Evolutionary conservation across 2,329 filamentous ascomycete species (phyloP), one percentile per base, ranked within the genome.

Genomic region (Botrytis pseudocinerea): DNA sequence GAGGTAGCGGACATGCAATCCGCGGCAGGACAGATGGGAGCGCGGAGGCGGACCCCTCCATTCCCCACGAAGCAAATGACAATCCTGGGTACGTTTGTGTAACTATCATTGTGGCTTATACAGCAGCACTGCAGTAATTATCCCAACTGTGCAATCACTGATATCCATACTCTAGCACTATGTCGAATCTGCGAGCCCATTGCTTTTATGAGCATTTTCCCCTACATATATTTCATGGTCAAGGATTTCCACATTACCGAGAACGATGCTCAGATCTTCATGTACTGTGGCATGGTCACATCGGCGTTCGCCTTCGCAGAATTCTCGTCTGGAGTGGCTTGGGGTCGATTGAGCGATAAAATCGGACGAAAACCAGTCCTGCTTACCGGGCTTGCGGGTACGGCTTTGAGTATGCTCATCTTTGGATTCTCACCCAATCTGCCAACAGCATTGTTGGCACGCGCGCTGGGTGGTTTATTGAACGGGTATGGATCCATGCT

Each of bases 171-270:
- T 40, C 35, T 57, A 97, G 95, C 94, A 63, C 87, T 97, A 80
- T 97, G 95, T 84, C 92, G 96, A 80, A 95, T 99, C 85, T 98
- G 94, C 86, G 96, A 99, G 82, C 96, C 96, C 70, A 98, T 99
- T 82, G 96, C 96, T 9, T 98, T 99, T 87, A 98, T 98, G 94
- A 98, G 95, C 71, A 98, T 98, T 78, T 98, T 99, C 82, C 96
- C 96, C 1, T 99, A 98, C 83, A 94, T 97, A 78, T 98, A 97
- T 85, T 95, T 93, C 85, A 98, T 99, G 96, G 92, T 98, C 78
- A 87, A 94, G 79, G 94, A 94, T 75, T 98, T 98, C 83, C 87
- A 93, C 79, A 91, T 97, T 81, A 93, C 94, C 75, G 86, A 93
- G 64, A 90, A 94, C 80, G 86, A 92, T 76, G 90, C 88, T 78